A percentile compares a stretch with the other conserved stretches of the same genome.
phyloP scores from a whole-genome alignment of 2,329 filamentous ascomycete genomes.

The Colletotrichum horii region DNA sequence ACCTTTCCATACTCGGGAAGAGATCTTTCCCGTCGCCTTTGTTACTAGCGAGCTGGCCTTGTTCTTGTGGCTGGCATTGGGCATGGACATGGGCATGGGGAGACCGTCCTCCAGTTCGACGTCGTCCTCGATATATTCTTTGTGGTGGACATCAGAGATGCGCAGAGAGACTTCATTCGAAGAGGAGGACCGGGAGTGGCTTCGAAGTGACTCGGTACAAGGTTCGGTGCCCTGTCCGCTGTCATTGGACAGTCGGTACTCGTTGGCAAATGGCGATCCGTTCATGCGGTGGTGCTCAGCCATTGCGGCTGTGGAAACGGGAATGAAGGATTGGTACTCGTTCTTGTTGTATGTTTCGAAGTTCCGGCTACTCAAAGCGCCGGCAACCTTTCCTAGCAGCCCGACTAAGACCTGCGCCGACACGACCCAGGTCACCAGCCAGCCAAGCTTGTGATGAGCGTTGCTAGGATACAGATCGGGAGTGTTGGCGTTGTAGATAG shows the following conservation, averaged over 20 bases:
- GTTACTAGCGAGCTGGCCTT: conserved; percentile 49
- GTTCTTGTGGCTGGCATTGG: conserved; percentile 36
- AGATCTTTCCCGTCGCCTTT: conserved; percentile 60
- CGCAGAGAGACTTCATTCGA: conserved; percentile 46
- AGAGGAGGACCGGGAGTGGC: conserved; percentile 67
- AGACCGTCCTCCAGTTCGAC: conserved; percentile 38
- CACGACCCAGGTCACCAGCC: conserved; percentile 78
- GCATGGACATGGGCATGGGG: conserved; percentile 49
- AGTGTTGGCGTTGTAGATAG: conserved; percentile 79
- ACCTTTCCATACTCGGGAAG: conserved; percentile 60
- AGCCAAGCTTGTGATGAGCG: conserved; percentile 87
- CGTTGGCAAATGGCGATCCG: conserved; percentile 5
- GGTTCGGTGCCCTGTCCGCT: conserved; percentile 78
- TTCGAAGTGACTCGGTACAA: conserved; percentile 69
- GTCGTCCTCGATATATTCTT: conserved; percentile 56
- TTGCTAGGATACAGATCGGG: conserved; percentile 89
- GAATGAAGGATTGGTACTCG: conserved; percentile 66
- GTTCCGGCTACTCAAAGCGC: conserved; percentile 24
- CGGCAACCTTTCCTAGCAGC: conserved; percentile 66
- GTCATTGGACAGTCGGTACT: conserved; percentile 69
- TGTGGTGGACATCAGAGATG: conserved; percentile 24
- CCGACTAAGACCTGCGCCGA: conserved; percentile 73
- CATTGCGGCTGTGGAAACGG: conserved; percentile 62
- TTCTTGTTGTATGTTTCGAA: conserved; percentile 25
- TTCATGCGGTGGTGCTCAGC: conserved; percentile 52